Evolutionary conservation across 352 stramenopile genomes (phyloP).

Genomic region (Phytophthora melonis): DNA sequence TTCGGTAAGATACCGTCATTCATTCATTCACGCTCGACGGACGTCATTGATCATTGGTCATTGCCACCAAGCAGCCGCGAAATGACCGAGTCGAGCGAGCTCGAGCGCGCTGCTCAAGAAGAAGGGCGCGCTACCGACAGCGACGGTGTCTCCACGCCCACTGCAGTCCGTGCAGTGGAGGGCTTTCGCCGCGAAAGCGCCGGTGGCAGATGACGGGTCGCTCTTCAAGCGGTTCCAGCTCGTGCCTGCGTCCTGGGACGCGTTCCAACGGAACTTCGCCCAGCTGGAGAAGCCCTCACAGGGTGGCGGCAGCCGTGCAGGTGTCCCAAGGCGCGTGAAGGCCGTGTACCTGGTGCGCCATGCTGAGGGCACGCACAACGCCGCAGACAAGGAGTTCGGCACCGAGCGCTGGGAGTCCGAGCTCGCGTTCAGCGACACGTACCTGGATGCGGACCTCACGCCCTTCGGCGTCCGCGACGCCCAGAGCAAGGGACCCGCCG

Average conservation of each 20-base stretch:
- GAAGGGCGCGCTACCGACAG: neutral
- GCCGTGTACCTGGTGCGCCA: conserved; percentile 85
- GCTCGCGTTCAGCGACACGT: conserved; percentile 63
- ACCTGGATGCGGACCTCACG: conserved; percentile 75
- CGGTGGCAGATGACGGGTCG: neutral
- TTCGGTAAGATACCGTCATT: neutral
- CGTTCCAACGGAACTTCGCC: conserved; percentile 31
- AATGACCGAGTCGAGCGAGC: conserved; percentile 29
- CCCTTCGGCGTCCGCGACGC: conserved; percentile 64
- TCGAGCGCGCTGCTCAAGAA: neutral
- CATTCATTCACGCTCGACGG: conserved; percentile 6
- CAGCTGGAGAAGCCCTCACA: conserved; percentile 31
- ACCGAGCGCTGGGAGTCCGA: conserved; percentile 67
- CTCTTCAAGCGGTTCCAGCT: conserved; percentile 53
- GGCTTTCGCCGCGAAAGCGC: conserved; percentile 34
- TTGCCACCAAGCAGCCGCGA: conserved; percentile 12
- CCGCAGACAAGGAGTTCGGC: conserved; percentile 57
- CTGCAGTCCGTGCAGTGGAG: conserved; percentile 20
- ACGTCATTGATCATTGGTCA: conserved; percentile 8
- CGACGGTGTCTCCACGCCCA: conserved; percentile 8
- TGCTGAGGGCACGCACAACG: conserved; percentile 80
- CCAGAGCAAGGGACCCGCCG: conserved; percentile 44
- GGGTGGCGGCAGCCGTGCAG: neutral
- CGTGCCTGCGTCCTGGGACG: conserved; percentile 35
- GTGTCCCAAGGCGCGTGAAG: conserved; percentile 50